Percentiles rank a stretch among this genome's conserved stretches.
Evolutionary conservation across 176 grass and related monocot species (phyloP).

Genomic region (Raddia distichophylla): DNA sequence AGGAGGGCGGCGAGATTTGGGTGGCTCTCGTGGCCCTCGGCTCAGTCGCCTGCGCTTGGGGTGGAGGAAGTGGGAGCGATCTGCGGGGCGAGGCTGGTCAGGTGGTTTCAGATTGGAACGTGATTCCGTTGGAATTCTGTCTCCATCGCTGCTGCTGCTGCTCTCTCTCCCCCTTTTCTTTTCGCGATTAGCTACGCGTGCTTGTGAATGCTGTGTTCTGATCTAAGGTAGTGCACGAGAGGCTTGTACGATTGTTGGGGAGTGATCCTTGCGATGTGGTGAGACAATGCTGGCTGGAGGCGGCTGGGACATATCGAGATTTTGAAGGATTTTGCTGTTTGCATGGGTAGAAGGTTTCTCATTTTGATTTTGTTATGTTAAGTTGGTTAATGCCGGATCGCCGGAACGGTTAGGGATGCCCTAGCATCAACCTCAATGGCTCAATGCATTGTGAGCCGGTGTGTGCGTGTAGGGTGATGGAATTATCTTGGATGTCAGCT

Average conservation of each 20-base stretch:
- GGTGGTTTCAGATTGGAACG: too few species aligned
- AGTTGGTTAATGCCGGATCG: neutral
- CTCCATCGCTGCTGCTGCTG: neutral
- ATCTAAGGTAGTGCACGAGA: neutral
- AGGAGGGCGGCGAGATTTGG: neutral
- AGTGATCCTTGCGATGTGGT: neutral
- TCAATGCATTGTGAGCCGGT: neutral
- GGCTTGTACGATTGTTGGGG: neutral
- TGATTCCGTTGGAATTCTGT: constrained; percentile 14
- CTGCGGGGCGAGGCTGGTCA: neutral
- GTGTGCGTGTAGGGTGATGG: neutral
- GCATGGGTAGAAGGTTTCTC: neutral
- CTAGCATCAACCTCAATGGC: neutral
- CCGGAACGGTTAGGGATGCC: neutral
- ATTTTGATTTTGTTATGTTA: constrained; percentile 1
- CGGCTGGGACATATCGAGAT: neutral
- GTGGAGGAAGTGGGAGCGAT: constrained; percentile 12
- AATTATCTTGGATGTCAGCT: constrained; percentile 1
- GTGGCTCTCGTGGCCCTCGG: neutral
- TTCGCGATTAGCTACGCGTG: neutral
- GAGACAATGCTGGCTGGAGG: neutral
- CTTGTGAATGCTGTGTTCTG: constrained; percentile 1
- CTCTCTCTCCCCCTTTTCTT: neutral
- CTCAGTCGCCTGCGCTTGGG: neutral
- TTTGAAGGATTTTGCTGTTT: constrained; percentile 9